Evolutionary conservation across 441 rosid species (phyloP).

Genomic region (Brassica balearica): DNA sequence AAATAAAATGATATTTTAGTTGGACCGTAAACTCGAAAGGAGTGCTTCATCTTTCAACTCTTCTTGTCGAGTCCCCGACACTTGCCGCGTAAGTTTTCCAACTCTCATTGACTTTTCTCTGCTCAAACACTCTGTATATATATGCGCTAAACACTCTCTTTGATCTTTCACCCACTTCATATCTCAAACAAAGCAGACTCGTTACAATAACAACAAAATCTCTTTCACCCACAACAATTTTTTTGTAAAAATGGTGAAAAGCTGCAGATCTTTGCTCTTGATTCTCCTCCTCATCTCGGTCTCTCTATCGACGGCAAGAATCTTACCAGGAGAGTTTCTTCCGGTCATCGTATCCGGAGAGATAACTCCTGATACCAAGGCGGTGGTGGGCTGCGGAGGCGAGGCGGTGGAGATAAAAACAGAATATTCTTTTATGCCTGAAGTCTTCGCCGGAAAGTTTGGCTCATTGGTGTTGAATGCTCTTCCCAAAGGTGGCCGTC

Average conservation of each 20-base stretch:
- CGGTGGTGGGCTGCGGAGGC: conserved; percentile 41
- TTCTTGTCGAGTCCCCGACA: conserved; percentile 22
- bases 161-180: conserved; percentile 27
- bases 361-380: conserved; percentile 28
- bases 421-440: conserved; percentile 32
- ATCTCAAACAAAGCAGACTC: conserved; percentile 20
- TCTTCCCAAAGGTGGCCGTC: conserved; percentile 59
- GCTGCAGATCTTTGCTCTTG: conserved; percentile 28
- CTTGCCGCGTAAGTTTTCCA: conserved; percentile 48
- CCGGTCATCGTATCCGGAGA: conserved; percentile 33
- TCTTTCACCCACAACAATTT: neutral
- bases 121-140: conserved; percentile 3
- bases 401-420: conserved; percentile 17
- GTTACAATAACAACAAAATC: neutral
- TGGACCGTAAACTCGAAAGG: conserved; percentile 28
- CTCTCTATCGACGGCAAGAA: conserved; percentile 36
- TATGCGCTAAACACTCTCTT: conserved; percentile 16
- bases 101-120: conserved; percentile 34
- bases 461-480: conserved; percentile 53
- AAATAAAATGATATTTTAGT: conserved; percentile 3
- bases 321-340: conserved; percentile 38
- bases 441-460: conserved; percentile 40
- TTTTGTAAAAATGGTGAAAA: conserved; percentile 6
- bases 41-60: neutral
- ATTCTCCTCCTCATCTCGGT: conserved; percentile 30